Conservation (phyloP, 2,329 filamentous ascomycete genomes). For the Neonectria faginata region DNA sequence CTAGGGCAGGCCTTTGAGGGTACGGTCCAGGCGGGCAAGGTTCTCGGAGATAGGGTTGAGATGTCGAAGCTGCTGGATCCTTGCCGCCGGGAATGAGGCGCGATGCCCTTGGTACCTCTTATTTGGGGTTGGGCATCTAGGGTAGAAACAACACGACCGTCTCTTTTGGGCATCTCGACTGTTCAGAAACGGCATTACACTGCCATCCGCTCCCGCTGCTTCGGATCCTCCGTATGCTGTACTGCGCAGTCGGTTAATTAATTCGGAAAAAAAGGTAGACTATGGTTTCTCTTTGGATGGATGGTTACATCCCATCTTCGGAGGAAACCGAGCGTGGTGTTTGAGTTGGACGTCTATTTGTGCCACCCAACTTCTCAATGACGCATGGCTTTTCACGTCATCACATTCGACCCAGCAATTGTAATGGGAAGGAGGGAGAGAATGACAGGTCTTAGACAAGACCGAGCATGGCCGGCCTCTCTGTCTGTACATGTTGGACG, state of each 20-base stretch:
- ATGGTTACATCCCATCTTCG: not conserved
- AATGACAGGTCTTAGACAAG: conserved; percentile 6
- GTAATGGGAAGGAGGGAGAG: too few relatives aligned
- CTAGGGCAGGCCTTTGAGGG: too few relatives aligned
- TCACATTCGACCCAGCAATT: not conserved
- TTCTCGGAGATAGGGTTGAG: conserved; percentile 20
- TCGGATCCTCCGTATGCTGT: conserved; percentile 18
- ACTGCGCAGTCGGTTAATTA: not conserved
- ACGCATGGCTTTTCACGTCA: not conserved
- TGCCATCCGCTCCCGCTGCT: conserved; percentile 5
- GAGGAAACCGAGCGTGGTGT: not conserved
- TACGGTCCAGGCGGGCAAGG: conserved; percentile 13
- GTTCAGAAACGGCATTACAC: conserved; percentile 14
- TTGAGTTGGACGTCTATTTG: not conserved
- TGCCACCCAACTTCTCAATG: not conserved
- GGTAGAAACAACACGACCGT: conserved; percentile 1
- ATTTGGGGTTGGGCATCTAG: conserved; percentile 7
- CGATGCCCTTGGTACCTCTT: not conserved
- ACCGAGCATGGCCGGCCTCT: conserved; percentile 5
- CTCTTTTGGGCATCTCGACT: conserved; percentile 2
- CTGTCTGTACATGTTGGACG: not conserved
- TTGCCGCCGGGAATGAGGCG: not conserved
- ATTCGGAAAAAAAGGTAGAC: not conserved
- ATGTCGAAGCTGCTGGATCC: not conserved
- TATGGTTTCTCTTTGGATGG: conserved; percentile 2